phyloP scores from a whole-genome alignment of 129 eudicot genomes.

The Flaveria robusta region DNA sequence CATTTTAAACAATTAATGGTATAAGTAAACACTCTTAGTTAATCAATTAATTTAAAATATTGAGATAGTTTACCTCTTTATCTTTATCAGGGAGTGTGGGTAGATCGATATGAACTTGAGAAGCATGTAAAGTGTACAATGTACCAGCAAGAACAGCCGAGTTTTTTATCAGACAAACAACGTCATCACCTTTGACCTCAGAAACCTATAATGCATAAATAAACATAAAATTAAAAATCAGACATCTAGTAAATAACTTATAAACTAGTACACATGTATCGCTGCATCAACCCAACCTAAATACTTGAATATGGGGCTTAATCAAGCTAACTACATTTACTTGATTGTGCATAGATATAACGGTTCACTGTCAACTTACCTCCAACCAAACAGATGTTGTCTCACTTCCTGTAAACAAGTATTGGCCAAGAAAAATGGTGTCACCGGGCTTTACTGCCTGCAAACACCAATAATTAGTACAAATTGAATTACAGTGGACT shows the following conservation, averaged over 20 bases:
- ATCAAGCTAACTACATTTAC: not conserved
- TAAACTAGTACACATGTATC: not conserved
- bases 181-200: slow-evolving; percentile 83
- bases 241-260: not conserved
- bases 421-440: slow-evolving; percentile 88
- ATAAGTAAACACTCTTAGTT: not conserved
- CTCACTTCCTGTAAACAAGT: slow-evolving; percentile 88
- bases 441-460: slow-evolving; percentile 92
- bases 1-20: not conserved
- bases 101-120: slow-evolving; percentile 71
- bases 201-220: slow-evolving; percentile 52
- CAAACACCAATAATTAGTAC: slow-evolving; percentile 21
- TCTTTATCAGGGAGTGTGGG: slow-evolving; percentile 90
- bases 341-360: not conserved
- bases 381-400: slow-evolving; percentile 92
- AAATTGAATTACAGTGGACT: slow-evolving; percentile 13
- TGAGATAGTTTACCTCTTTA: slow-evolving; percentile 57
- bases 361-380: slow-evolving; percentile 62
- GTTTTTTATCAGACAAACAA: slow-evolving; percentile 76
- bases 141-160: slow-evolving; percentile 80
- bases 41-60: not conserved
- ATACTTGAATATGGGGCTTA: too few species aligned
- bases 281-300: not conserved
- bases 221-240: not conserved
- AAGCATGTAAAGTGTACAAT: slow-evolving; percentile 84